Base-by-base conservation (phyloP, 257 asterid genomes). In the Solanum paucissectum region DNA sequence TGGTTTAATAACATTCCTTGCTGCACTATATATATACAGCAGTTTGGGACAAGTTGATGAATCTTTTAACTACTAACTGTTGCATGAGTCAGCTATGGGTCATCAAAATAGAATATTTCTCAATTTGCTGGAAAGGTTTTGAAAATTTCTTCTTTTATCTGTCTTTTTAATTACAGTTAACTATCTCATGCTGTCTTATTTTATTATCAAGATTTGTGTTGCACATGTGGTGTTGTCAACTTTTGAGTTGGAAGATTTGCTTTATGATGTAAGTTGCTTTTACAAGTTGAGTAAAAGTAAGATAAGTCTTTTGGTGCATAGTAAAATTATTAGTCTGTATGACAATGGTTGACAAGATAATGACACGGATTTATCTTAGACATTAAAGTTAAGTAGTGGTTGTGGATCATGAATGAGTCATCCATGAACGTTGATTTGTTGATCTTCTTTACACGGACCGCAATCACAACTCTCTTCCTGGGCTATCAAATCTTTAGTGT, bases 1-100 rank as follows among this genome's bases (percentile, higher is more conserved):
- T 14, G 85, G 25, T 8, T 14, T 14, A 8, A 44, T 10, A 79
- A 44, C 27, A 44, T 25, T 25, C 25, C 37, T 25, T 42, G 34
- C 14, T 4, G 27, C 0, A 46, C 5, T 79, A 37, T 86, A 32
- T 74, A 64, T 46, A 0, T 7, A 21, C 1, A 8, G 21, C 58
- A 49, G 58, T 49, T 49, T 49, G 21, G 7, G 58, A 5, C 0
- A 49, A 49, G 58, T 49, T 49, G 58, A 49, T 49, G 58, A 49
- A 49, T 49, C 58, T 49, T 49, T 49, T 49, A 49, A 49, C 21
- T 68, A 5, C 32, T 5, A 27, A 3, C 23, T 38, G 64, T 0
- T 85, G 87, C 87, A 85, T 85, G 83, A 68, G 66, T 85, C 87
- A 27, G 76, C 33, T 66, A 5, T 29, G 23, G 46, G 87, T 68